Percentiles rank a stretch among this genome's conserved stretches.
phyloP scores from a whole-genome alignment of 352 stramenopile genomes.

The Phytophthora ohioensis region DNA sequence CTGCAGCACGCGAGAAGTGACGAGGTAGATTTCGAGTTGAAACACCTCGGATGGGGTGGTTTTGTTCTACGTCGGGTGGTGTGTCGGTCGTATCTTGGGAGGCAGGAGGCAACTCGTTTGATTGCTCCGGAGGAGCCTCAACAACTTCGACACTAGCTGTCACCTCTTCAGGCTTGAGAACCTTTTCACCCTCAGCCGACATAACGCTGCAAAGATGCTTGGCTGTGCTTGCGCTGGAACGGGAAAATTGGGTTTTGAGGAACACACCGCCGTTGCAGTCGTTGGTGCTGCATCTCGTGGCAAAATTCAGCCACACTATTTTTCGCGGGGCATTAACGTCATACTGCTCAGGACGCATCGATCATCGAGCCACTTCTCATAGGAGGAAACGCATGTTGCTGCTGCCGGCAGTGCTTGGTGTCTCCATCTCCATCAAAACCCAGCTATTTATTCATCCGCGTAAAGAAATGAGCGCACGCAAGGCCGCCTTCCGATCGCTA shows the following conservation, averaged over 20 bases:
- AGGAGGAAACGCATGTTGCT: slow-evolving; percentile 2
- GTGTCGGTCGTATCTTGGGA: slow-evolving; percentile 1
- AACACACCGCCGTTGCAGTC: neutral
- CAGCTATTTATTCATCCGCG: slow-evolving; percentile 26
- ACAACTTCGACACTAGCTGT: slow-evolving; percentile 4
- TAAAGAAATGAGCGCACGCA: slow-evolving; percentile 33
- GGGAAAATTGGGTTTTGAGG: slow-evolving; percentile 24
- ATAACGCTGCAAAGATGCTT: slow-evolving; percentile 7
- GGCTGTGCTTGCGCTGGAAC: slow-evolving; percentile 6
- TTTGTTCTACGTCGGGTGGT: slow-evolving; percentile 7
- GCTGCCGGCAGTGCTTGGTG: neutral
- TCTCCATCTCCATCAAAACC: neutral
- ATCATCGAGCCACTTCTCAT: neutral
- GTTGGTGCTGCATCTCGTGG: slow-evolving; percentile 16
- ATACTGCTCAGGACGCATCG: slow-evolving; percentile 2
- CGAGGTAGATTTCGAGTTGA: slow-evolving; percentile 30
- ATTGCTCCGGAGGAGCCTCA: neutral
- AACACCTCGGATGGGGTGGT: slow-evolving; percentile 20
- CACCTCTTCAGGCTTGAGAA: slow-evolving; percentile 25
- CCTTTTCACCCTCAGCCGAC: slow-evolving; percentile 18
- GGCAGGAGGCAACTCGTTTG: neutral
- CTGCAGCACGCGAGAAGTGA: slow-evolving; percentile 23
- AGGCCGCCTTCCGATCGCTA: slow-evolving; percentile 17
- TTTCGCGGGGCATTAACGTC: slow-evolving; percentile 4
- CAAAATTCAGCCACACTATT: slow-evolving; percentile 25